Evolutionary conservation across 306 rosid genomes (phyloP), one percentile per base, ranked within the genome.

Genomic region (Quercus agrifolia): DNA sequence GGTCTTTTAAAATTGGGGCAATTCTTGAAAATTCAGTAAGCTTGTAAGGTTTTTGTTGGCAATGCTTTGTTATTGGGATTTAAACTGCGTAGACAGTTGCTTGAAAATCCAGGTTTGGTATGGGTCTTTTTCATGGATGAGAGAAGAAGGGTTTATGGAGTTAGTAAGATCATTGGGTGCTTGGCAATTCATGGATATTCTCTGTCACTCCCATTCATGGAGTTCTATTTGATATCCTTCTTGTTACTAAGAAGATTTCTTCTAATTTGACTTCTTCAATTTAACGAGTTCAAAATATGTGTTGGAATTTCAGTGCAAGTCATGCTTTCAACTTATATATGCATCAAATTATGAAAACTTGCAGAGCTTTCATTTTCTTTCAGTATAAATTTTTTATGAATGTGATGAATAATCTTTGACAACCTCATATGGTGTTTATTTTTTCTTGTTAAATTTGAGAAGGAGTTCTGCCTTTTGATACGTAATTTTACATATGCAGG

Each of bases 401-500:
- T 33, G 17, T 67, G 51, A 67, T 35, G 27, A 67, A 35, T 20
- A 33, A 35, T 35, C 17, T 67, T 49, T 67, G 27, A 35, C 4
- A 10, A 35, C 72, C 19, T 33, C 19, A 28, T n/a, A 35, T 35
- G 52, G 25, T 19, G n/a, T 18, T 33, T 68, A 10, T 68, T 68
- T 68, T 68, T 68, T 68, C 72, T 68, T 68, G 52, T 33, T 68
- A 33, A 38, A 31, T 64, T 64, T 64, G 71, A 31, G 19, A 1
- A 9, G 72, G 27, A 33, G n/a, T 15, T 68, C 14, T 56, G 17
- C 55, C 35, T 78, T 7, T 58, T 35, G 69, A 77, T 35, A 33
- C 1, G 20, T 15, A 7, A 13, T 41, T 12, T 62, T 59, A 64
- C 79, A 30, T 73, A 23, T 75, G 81, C 92, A 96, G 99, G 84